These are phyloP conservation scores for Dionaea muscipula DNA, from an alignment of 179 eudicot species.

Conservation along the genomic window DNA sequence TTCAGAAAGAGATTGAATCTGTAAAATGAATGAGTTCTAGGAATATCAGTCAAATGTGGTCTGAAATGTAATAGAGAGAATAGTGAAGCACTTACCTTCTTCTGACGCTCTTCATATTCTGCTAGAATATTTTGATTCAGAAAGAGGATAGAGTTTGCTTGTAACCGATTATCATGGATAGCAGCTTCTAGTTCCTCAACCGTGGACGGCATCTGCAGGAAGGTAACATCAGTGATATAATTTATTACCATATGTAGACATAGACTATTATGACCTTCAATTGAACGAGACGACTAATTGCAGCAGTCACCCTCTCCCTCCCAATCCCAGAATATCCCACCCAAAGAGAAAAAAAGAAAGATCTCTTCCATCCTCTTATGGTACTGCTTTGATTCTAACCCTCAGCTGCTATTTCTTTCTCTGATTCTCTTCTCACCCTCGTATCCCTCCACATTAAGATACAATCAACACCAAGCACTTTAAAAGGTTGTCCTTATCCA, in stretches of 20 bases:
- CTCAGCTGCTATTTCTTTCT: too few species aligned
- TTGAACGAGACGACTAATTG: neutral
- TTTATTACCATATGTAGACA: neutral
- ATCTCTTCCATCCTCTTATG: too few species aligned
- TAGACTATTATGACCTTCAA: neutral
- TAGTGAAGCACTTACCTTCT: constrained; percentile 29
- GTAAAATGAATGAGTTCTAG: constrained; percentile 9
- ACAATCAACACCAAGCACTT: too few species aligned
- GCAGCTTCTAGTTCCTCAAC: constrained; percentile 84
- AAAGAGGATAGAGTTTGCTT: constrained; percentile 69
- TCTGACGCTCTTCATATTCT: constrained; percentile 73
- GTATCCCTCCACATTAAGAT: too few species aligned
- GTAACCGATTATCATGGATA: constrained; percentile 55
- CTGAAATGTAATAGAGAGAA: constrained; percentile 4
- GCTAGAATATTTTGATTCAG: constrained; percentile 72
- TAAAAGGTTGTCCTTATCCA: too few species aligned
- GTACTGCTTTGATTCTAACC: too few species aligned
- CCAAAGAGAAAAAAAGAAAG: too few species aligned
- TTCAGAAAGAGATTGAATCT: constrained; percentile 47
- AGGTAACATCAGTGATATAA: neutral
- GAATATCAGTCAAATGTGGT: constrained; percentile 6
- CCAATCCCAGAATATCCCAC: too few species aligned
- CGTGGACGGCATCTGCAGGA: constrained; percentile 73
- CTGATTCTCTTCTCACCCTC: too few species aligned
- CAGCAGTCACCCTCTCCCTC: too few species aligned